Evolutionary conservation across 106 monocot genomes (phyloP), one percentile per base, ranked within the genome.

Genomic region (Amphibolis antarctica): DNA sequence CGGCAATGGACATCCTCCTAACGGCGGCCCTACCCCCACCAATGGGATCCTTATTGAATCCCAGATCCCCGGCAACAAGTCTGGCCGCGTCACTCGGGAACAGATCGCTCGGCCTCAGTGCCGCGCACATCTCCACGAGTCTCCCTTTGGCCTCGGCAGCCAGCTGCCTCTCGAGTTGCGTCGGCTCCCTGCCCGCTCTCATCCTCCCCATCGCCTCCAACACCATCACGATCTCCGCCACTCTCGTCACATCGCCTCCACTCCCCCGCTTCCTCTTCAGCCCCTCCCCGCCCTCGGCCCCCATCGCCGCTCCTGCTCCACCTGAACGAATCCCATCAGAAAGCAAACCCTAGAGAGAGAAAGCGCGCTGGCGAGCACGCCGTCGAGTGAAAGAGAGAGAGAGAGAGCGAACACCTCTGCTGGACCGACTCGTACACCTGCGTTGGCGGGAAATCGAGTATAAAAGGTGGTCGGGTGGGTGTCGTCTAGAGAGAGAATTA

Each of bases 211-310:
- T 79, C 44, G 83, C 83, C 46, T 83, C 81, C 52, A 94, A 77
- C 22, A 94, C 86, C 79, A 94, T 83, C 70, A 94, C 89, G 70
- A 94, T 83, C 83, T 94, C 88, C 55, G 93, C 86, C 61, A 89
- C 83, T 57, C 85, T 66, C 64, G 63, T 74, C 52, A 94, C 63
- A 52, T 84, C 79, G 53, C 28, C 45, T 19, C 28, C 56, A 24
- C 5, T 65, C 62, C 84, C 58, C 73, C 48, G 65, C 57, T 72
- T 69, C 76, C 63, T 74, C 62, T 47, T 71, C 64, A 70, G 5
- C 19, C 12, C 60, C 71, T 31, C 47, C 42, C 68, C 48, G 36
- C 59, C 26, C 0, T 20, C 72, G 53, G 57, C 60, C 30, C 60
- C 71, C 55, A 54, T 57, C 11, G 46, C 12, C 28, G n/a, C 18